Base-by-base conservation (phyloP, 345 rosid genomes). In the Abelmoschus esculentus region DNA sequence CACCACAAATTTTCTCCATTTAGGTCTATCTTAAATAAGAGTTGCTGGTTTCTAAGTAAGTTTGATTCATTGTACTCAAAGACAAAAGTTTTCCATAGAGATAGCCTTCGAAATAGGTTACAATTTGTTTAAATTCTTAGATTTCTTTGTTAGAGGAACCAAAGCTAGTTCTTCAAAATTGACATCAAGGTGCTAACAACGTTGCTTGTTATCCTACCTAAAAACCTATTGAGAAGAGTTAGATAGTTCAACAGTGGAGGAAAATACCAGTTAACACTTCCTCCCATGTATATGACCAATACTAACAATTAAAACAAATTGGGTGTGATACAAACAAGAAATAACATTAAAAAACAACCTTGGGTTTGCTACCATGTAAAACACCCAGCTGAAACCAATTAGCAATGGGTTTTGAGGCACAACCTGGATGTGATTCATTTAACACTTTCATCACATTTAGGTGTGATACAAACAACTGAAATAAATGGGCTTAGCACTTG, bases 341-440 rank as follows among this genome's bases (percentile, higher is more conserved):
- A 61, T 7, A 34, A 34, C 46, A 32, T 58, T 7, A 61, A 9
- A 17, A 36, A 32, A 26, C 13, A 17, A 10, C 47, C 15, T 8
- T 61, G 66, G 44, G 66, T 36, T 36, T 61, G 47, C 11, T 36
- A 61, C 47, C 66, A 61, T 36, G 38, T 61, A 61, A 36, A 34
- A 22, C 28, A 34, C 47, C 47, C 47, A 17, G 44, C 22, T 61
- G 38, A n/a, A 6, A 59, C 63, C 13, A 10, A 32, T 61, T n/a
- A 61, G 66, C 14, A 60, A 61, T 15, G n/a, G 29, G 3, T 36
- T 61, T 18, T 22, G 28, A 38, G 47, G 49, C 49, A 61, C 14
- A 62, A 62, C 4, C 66, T 10, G 7, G 42, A 18, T 38, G 29
- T 38, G n/a, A 26, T 62, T 18, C 49, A 62, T 18, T 26, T 34